Base-by-base conservation (phyloP, 306 rosid genomes). In the Purshia tridentata region DNA sequence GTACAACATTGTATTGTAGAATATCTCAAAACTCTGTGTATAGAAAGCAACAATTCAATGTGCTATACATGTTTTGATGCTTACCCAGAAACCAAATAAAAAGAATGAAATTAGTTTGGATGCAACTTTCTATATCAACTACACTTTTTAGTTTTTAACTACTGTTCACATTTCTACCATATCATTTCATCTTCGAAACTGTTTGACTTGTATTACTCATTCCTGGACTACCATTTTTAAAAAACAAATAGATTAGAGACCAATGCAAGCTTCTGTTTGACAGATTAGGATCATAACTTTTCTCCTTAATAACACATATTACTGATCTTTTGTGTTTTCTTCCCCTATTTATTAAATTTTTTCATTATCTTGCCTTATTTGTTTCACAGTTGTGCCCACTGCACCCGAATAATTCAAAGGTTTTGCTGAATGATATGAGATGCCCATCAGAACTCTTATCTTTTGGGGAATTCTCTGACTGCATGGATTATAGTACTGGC, bases 361-460 rank as follows among this genome's bases (percentile, higher is more conserved):
- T 42, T 20, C 39, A n/a, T 53, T 11, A n/a, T 51, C 0, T 69
- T 50, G 22, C 9, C 58, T 68, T 51, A 60, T 40, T 53, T 69
- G 12, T 40, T 54, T 42, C 1, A 16, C 65, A 54, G 65, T 20
- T 54, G 47, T 42, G 74, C 55, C 74, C 74, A 22, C 42, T 70
- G 51, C 42, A 19, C 22, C 65, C 65, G 20, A 70, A 70, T 44
- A 70, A 70, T 70, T 65, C 44, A 56, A 53, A 70, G 29, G 74
- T 55, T 70, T 13, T 70, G 65, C 44, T 70, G 65, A 70, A 70
- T 22, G 65, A 70, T 54, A 55, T 54, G 44, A 70, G 53, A 42
- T 54, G 65, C 35, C 74, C 65, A 42, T 70, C 74, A 0, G 74
- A 70, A 57, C 73, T 69, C 15, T 55, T 55, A 70, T 55, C 65